Evolutionary conservation across 441 rosid species (phyloP).

Genomic region (Flueggea neowawraea): DNA sequence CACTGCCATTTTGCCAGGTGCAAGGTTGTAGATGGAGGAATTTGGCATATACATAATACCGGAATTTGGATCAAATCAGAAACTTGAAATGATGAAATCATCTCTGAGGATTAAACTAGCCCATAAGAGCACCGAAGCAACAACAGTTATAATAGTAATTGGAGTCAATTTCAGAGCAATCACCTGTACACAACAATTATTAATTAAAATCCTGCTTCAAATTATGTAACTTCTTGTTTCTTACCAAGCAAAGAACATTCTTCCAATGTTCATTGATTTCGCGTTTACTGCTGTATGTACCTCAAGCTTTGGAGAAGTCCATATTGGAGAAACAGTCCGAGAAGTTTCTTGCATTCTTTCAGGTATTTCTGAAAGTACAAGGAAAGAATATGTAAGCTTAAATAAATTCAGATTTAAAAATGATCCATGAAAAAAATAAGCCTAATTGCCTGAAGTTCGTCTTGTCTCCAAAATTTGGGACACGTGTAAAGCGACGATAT

Average conservation of each 20-base stretch:
- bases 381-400: not conserved
- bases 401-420: not conserved
- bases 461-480: constrained; percentile 35
- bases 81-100: constrained; percentile 31
- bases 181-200: constrained; percentile 21
- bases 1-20: constrained; percentile 5
- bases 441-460: constrained; percentile 28
- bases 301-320: constrained; percentile 47
- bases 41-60: not conserved
- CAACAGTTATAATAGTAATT: constrained; percentile 26
- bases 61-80: not conserved
- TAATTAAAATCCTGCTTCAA: not conserved
- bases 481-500: constrained; percentile 31
- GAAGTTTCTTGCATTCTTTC: constrained; percentile 16
- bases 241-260: not conserved
- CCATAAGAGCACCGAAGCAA: constrained; percentile 39
- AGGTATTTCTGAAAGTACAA: constrained; percentile 20
- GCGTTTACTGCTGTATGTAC: constrained; percentile 10
- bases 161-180: constrained; percentile 62
- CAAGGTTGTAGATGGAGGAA: not conserved
- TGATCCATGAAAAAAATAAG: not conserved
- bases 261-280: not conserved
- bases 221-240: not conserved
- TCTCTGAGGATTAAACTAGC: constrained; percentile 29
- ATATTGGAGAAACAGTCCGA: constrained; percentile 22